Conservation (phyloP, 2,329 filamentous ascomycete genomes). For the Cytospora mali region DNA sequence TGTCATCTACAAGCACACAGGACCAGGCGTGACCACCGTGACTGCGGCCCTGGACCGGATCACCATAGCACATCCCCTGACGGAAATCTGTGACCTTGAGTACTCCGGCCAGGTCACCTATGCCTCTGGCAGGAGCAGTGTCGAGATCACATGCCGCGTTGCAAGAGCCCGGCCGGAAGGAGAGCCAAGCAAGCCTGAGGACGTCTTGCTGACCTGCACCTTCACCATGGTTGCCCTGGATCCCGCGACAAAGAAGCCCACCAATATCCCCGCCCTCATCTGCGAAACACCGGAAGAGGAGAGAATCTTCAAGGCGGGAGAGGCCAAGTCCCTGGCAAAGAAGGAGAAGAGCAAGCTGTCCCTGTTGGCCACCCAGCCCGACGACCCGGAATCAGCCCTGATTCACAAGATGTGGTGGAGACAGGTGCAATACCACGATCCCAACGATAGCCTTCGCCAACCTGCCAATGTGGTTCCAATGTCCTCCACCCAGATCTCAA, state of each 20-base stretch:
- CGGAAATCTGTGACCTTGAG: conserved; percentile 77
- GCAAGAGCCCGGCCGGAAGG: conserved; percentile 66
- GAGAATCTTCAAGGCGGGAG: conserved; percentile 62
- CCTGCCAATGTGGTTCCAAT: conserved; percentile 53
- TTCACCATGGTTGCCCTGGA: conserved; percentile 80
- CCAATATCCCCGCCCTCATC: conserved; percentile 59
- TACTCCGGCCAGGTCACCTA: conserved; percentile 66
- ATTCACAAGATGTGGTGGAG: conserved; percentile 76
- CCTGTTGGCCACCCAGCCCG: conserved; percentile 67
- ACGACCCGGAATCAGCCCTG: conserved; percentile 70
- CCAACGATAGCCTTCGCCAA: conserved; percentile 37
- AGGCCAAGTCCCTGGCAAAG: conserved; percentile 60
- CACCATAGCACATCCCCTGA: conserved; percentile 68
- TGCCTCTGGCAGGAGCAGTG: conserved; percentile 71
- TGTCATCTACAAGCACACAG: conserved; percentile 70
- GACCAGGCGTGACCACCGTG: conserved; percentile 56
- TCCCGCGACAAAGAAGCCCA: conserved; percentile 65
- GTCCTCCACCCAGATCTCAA: conserved; percentile 59
- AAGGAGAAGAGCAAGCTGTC: conserved; percentile 64
- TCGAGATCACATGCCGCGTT: conserved; percentile 75
- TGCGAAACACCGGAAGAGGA: conserved; percentile 66
- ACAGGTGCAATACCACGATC: conserved; percentile 62
- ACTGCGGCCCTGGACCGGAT: conserved; percentile 55
- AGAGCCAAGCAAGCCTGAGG: conserved; percentile 50
- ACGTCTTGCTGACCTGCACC: conserved; percentile 51